Conservation (phyloP, 768 basidiomycete genomes). For the Tylopilus intermedius region DNA sequence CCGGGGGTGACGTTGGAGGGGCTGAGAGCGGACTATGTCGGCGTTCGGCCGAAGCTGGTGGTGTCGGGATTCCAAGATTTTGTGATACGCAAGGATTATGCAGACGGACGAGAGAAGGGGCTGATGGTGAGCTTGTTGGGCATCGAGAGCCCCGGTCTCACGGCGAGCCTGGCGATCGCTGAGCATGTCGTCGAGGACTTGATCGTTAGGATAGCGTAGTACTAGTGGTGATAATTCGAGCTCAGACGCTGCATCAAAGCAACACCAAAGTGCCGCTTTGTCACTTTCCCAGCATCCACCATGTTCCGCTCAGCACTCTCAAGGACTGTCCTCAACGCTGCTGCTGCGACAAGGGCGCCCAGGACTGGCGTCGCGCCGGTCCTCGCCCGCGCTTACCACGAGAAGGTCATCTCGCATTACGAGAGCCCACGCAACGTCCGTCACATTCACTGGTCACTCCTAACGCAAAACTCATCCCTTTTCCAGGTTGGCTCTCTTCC, state of each 20-base stretch:
- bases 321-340: slow-evolving; percentile 42
- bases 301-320: slow-evolving; percentile 68
- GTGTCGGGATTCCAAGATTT: slow-evolving; percentile 87
- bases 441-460: slow-evolving; percentile 33
- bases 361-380: slow-evolving; percentile 44
- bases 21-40: slow-evolving; percentile 77
- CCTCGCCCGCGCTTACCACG: slow-evolving; percentile 75
- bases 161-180: slow-evolving; percentile 80
- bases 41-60: slow-evolving; percentile 84
- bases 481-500: slow-evolving; percentile 90
- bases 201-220: background rate
- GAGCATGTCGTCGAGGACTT: slow-evolving; percentile 71
- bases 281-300: slow-evolving; percentile 34
- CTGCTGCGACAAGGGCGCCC: slow-evolving; percentile 40
- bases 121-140: slow-evolving; percentile 80
- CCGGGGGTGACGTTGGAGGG: slow-evolving; percentile 56
- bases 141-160: slow-evolving; percentile 91
- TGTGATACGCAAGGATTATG: slow-evolving; percentile 60
- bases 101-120: slow-evolving; percentile 31
- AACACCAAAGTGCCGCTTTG: background rate
- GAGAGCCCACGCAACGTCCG: slow-evolving; percentile 94
- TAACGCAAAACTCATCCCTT: slow-evolving; percentile 47
- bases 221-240: slow-evolving; percentile 12
- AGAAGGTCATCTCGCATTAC: slow-evolving; percentile 97
- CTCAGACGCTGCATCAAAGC: slow-evolving; percentile 18